phyloP scores from a whole-genome alignment of 805 yeast species.

The Wickerhamomyces queroliae region DNA sequence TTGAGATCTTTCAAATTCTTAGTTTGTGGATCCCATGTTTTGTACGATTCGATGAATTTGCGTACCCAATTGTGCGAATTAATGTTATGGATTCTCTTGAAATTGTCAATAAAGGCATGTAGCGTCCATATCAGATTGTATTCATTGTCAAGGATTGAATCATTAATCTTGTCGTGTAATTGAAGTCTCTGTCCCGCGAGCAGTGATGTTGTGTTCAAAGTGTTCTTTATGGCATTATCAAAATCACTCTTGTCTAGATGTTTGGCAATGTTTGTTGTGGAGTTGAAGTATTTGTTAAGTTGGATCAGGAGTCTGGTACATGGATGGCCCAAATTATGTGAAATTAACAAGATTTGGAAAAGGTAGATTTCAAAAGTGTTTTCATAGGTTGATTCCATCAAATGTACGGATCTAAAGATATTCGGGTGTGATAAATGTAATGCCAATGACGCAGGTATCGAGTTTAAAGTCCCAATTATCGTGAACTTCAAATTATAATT shows the following conservation, averaged over 20 bases:
- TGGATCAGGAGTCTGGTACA: constrained; percentile 37
- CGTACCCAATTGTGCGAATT: constrained; percentile 16
- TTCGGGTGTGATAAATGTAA: constrained; percentile 51
- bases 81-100: constrained; percentile 26
- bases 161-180: constrained; percentile 3
- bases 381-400: constrained; percentile 28
- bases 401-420: constrained; percentile 47
- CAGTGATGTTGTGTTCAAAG: constrained; percentile 20
- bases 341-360: constrained; percentile 40
- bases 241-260: constrained; percentile 20
- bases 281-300: constrained; percentile 37
- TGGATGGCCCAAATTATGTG: constrained; percentile 44
- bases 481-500: constrained; percentile 39
- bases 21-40: constrained; percentile 13
- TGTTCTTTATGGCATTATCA: constrained; percentile 23
- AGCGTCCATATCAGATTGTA: constrained; percentile 37
- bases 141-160: constrained; percentile 24
- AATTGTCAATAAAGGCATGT: constrained; percentile 31
- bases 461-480: constrained; percentile 45
- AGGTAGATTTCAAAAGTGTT: constrained; percentile 36
- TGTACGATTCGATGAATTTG: constrained; percentile 6
- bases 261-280: constrained; percentile 24
- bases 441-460: constrained; percentile 46
- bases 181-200: constrained; percentile 5
- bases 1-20: constrained; percentile 14